Percentiles rank a stretch among this genome's conserved stretches.
Evolutionary conservation across 257 asterid genomes (phyloP).

Genomic region (Verbascum thapsus): DNA sequence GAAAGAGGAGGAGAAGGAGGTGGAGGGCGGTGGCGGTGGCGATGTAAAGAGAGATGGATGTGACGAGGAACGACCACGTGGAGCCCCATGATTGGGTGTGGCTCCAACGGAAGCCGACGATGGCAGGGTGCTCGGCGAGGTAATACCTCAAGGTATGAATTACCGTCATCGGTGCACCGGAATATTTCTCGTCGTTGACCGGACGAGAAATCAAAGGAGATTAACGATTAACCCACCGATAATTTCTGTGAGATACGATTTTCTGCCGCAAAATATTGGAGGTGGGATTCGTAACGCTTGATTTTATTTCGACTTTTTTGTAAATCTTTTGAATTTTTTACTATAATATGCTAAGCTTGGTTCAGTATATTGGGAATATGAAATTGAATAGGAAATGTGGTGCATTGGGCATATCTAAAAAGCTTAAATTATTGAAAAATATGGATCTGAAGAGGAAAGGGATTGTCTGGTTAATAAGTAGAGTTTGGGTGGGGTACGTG

Average conservation of each 20-base stretch:
- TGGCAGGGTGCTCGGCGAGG: conserved; percentile 80
- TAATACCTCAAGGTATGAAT: conserved; percentile 46
- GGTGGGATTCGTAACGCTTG: too few species aligned
- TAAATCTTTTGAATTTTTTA: too few species aligned
- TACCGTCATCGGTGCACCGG: conserved; percentile 23
- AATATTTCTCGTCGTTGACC: conserved; percentile 7
- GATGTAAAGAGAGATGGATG: conserved; percentile 64
- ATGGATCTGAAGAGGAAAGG: background rate
- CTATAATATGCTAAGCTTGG: too few species aligned
- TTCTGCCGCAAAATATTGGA: too few species aligned
- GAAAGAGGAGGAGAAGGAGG: conserved; percentile 47
- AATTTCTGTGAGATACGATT: too few species aligned
- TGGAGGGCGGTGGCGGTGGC: conserved; percentile 54
- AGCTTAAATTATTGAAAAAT: background rate
- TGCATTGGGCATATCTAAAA: too few species aligned
- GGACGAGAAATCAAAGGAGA: background rate
- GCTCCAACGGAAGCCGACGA: conserved; percentile 81
- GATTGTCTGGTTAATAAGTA: background rate
- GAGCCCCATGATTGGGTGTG: conserved; percentile 70
- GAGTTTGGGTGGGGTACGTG: conserved; percentile 26
- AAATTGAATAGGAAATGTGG: too few species aligned
- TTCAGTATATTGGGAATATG: too few species aligned
- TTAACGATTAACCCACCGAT: background rate
- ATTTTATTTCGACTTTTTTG: background rate
- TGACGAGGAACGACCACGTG: conserved; percentile 75